Conservation (phyloP, 1,284 basidiomycete genomes). For the Anthracocystis panici-leucophaei region DNA sequence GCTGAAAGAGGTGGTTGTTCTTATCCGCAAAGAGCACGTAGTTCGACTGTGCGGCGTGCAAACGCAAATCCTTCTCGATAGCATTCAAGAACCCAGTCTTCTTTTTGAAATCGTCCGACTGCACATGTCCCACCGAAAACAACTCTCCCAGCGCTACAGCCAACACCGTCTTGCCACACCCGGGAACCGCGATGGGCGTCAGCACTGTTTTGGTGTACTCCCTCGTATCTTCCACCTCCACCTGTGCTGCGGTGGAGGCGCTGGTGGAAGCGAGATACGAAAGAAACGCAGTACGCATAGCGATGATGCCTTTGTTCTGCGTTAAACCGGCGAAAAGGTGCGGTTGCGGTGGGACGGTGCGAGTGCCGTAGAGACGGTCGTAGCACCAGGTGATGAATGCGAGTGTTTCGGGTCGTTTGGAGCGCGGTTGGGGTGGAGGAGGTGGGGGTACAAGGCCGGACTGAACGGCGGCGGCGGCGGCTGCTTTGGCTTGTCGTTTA, state of each 20-base stretch:
- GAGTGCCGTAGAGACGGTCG: constrained; percentile 68
- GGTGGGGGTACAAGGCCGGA: constrained; percentile 42
- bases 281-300: constrained; percentile 83
- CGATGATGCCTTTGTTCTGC: constrained; percentile 85
- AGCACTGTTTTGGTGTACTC: constrained; percentile 83
- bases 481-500: constrained; percentile 13
- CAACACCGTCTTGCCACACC: constrained; percentile 93
- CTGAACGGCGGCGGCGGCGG: constrained; percentile 21
- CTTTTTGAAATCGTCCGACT: constrained; percentile 86
- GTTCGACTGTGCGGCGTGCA: constrained; percentile 1
- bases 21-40: constrained; percentile 64
- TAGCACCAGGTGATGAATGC: constrained; percentile 64
- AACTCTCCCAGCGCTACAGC: constrained; percentile 82
- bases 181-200: constrained; percentile 89
- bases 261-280: constrained; percentile 72
- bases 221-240: constrained; percentile 49
- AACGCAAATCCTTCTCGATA: constrained; percentile 72
- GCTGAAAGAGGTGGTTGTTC: constrained; percentile 67
- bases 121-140: constrained; percentile 81
- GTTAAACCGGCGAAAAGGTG: constrained; percentile 77
- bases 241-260: constrained; percentile 47
- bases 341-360: constrained; percentile 78
- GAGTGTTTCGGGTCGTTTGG: constrained; percentile 60
- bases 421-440: constrained; percentile 44
- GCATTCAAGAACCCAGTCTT: constrained; percentile 88